A percentile compares a stretch with the other conserved stretches of the same genome.
These are phyloP conservation scores for Turnera subulata DNA, from an alignment of 345 rosid species.

Conservation along the genomic window DNA sequence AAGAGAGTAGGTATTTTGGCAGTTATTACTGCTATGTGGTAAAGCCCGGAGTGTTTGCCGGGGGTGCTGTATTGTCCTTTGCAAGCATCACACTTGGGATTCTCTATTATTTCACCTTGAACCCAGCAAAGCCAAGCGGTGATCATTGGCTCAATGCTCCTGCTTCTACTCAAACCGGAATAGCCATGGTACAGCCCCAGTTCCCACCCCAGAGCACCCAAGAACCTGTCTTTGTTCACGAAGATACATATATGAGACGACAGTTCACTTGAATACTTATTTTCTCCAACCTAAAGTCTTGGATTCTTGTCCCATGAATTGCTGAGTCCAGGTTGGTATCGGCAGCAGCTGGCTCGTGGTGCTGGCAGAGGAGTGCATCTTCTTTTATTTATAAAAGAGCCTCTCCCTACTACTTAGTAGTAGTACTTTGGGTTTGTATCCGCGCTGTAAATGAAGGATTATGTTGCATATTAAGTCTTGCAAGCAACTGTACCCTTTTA, in stretches of 20 bases:
- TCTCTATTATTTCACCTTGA: conserved; percentile 58
- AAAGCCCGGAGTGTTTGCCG: conserved; percentile 81
- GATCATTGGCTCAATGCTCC: conserved; percentile 23
- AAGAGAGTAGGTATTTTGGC: conserved; percentile 40
- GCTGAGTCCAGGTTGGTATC: too few relatives aligned
- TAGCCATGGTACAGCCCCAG: conserved; percentile 79
- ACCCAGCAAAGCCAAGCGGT: conserved; percentile 33
- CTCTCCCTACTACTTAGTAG: too few relatives aligned
- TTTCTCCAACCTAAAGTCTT: not conserved
- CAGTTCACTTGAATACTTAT: conserved; percentile 48
- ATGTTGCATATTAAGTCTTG: too few relatives aligned
- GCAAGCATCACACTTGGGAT: conserved; percentile 57
- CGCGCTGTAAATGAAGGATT: too few relatives aligned
- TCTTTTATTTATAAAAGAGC: too few relatives aligned
- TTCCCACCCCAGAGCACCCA: conserved; percentile 45
- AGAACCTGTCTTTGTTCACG: conserved; percentile 72
- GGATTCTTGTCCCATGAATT: too few relatives aligned
- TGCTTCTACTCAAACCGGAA: conserved; percentile 37
- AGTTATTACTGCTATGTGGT: conserved; percentile 70
- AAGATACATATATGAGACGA: conserved; percentile 69
- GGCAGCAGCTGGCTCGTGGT: too few relatives aligned
- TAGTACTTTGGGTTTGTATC: too few relatives aligned
- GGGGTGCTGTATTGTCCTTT: conserved; percentile 57
- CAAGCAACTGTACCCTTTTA: too few relatives aligned
- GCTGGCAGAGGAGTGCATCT: too few relatives aligned